Percentiles rank a stretch among this genome's conserved stretches.
phyloP scores from a whole-genome alignment of 495 filamentous ascomycete genomes.

The Jackrogersella multiformis region DNA sequence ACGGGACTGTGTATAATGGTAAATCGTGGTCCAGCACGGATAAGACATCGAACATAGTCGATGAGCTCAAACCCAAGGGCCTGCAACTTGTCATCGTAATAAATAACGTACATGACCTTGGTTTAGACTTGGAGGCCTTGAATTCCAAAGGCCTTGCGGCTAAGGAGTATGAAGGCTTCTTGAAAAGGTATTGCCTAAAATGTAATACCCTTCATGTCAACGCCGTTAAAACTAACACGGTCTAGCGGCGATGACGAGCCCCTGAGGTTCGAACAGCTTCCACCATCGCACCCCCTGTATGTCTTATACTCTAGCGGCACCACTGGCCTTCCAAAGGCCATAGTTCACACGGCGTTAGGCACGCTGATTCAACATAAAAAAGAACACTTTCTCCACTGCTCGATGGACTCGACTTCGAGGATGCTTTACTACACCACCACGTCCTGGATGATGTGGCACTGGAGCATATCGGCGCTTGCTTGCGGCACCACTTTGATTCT shows the following conservation, averaged over 20 bases:
- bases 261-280: constrained; percentile 75
- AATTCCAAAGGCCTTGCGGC: constrained; percentile 58
- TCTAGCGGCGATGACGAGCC: constrained; percentile 51
- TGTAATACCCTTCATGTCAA: not conserved
- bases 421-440: constrained; percentile 89
- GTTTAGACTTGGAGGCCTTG: constrained; percentile 61
- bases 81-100: constrained; percentile 76
- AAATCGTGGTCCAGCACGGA: constrained; percentile 75
- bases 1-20: constrained; percentile 87
- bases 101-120: constrained; percentile 62
- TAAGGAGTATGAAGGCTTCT: constrained; percentile 50
- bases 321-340: constrained; percentile 90
- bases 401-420: constrained; percentile 61
- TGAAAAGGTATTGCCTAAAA: constrained; percentile 44
- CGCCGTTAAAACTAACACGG: constrained; percentile 14
- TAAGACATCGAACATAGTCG: constrained; percentile 78
- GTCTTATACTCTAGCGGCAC: constrained; percentile 90
- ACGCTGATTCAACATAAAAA: constrained; percentile 95
- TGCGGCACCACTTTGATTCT: constrained; percentile 82
- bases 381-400: constrained; percentile 85
- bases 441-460: constrained; percentile 99
- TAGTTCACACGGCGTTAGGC: constrained; percentile 87
- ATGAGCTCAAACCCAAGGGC: constrained; percentile 63
- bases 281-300: constrained; percentile 86
- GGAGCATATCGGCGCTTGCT: constrained; percentile 84